Conservation (phyloP, 805 yeast genomes). For the Metschnikowia kunwiensis region DNA sequence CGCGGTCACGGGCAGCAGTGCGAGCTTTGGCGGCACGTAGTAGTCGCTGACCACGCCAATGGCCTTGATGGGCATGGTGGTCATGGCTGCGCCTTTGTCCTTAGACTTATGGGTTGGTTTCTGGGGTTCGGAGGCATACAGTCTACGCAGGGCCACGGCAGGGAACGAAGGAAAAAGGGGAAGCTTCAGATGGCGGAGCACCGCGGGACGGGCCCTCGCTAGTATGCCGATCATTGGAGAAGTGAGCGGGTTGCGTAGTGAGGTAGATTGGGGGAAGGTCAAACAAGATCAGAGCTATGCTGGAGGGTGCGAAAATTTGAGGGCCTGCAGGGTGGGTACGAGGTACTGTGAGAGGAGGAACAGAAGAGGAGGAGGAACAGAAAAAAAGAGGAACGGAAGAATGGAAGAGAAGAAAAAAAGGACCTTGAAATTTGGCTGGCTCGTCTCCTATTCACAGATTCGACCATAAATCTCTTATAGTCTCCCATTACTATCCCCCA, state of each 20-base stretch:
- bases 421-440: too few species aligned
- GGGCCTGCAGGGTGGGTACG: too few species aligned
- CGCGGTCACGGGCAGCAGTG: slow-evolving; percentile 23
- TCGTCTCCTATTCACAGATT: too few species aligned
- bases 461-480: too few species aligned
- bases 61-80: slow-evolving; percentile 36
- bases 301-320: slow-evolving; percentile 6
- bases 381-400: too few species aligned
- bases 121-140: slow-evolving; percentile 18
- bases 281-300: too few species aligned
- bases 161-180: too few species aligned
- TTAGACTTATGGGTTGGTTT: slow-evolving; percentile 7
- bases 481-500: not conserved
- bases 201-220: slow-evolving; percentile 3
- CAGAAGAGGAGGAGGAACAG: too few species aligned
- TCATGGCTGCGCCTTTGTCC: slow-evolving; percentile 26
- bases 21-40: slow-evolving; percentile 39
- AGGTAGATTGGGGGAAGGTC: too few species aligned
- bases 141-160: not conserved
- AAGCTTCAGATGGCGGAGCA: not conserved
- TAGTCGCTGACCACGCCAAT: slow-evolving; percentile 43
- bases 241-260: too few species aligned
- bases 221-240: slow-evolving; percentile 4
- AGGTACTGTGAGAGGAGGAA: too few species aligned
- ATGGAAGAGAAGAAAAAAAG: too few species aligned